Base-by-base conservation (phyloP, 306 rosid genomes). In the Cucurbita pepo region DNA sequence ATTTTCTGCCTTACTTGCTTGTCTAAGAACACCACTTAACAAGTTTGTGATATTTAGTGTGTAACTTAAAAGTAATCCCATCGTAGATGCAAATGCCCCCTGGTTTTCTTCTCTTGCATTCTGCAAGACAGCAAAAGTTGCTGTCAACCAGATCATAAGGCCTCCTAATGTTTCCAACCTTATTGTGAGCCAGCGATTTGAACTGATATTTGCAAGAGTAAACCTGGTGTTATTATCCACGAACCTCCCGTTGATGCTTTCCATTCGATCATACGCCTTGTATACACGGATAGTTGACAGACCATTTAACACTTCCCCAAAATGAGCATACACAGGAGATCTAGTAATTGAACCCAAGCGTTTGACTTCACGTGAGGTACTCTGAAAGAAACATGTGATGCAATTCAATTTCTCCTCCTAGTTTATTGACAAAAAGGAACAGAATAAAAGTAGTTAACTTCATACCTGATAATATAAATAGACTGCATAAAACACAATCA, bases 281-380 rank as follows among this genome's bases (percentile, higher is more conserved):
- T 90, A 92, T 22, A 93, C 95, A 0, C 98, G 88, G 64, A 92
- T 88, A 74, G 85, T 81, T 38, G 93, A 79, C 71, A 90, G 82
- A 67, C 98, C 98, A 76, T 90, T 90, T 84, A 92, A 59, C 40
- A 95, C 81, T 88, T 92, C 98, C 53, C 96, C 98, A 75, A 92
- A 92, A 56, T 90, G 98, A 34, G 96, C 96, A 74, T 92, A 92
- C 79, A 90, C 82, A 38, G 98, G 98, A 61, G 98, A 92, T 77
- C 96, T 86, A 55, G 89, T 85, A 56, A 90, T 87, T 44, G 96
- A 88, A 79, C 87, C 91, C 93, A 92, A 65, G 70, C 96, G 96
- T 77, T 88, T 90, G 69, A 90, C 93, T 80, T 92, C 98, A 69
- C 98, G 84, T 69, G 93, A 72, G 0, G 90, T 90, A 87, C 91